Base-by-base conservation (phyloP, 75 land plant genomes). In the Pseudotsuga menziesii region DNA sequence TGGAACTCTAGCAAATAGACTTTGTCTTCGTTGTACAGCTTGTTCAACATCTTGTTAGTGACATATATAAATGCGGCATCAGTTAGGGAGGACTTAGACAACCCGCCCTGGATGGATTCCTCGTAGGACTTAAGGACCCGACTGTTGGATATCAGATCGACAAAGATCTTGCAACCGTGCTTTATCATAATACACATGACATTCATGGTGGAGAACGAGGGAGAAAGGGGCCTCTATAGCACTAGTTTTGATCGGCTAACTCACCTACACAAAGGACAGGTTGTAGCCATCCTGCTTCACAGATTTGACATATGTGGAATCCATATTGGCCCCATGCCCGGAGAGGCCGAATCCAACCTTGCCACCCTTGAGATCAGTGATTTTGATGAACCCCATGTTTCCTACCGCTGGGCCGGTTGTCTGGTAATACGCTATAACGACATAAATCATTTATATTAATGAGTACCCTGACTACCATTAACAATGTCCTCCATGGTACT, bases 301-400 rank as follows among this genome's bases (percentile, higher is more conserved):
- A n/a, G n/a, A n/a, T n/a, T n/a, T n/a, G n/a, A n/a, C n/a, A n/a
- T n/a, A n/a, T n/a, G n/a, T n/a, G n/a, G n/a, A n/a, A n/a, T n/a
- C 87, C 88, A 27, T 61, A 55, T 78, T 83, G 87, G 23, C 74
- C 72, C 17, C 91, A 20, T 57, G 85, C 74, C 56, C 86, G 89
- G 57, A 74, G 80, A 82, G 1, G 26, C 12, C 26, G 90, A 73
- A 29, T 62, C 64, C 22, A 84, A 72, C 88, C 57, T 86, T 77
- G 20, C 92, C 92, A 55, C 81, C 84, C n/a, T n/a, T n/a, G n/a
- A n/a, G n/a, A n/a, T n/a, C n/a, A n/a, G n/a, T n/a, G n/a, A n/a
- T n/a, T n/a, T 93, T 95, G 78, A 93, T 87, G 85, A 88, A 93
- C 2, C 98, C 96, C 23, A 85, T 19, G 60, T 85, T 75, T n/a